A percentile compares a stretch with the other conserved stretches of the same genome.
Evolutionary conservation across 352 stramenopile species (phyloP).

Genomic region (Phytopythium ostracodes): DNA sequence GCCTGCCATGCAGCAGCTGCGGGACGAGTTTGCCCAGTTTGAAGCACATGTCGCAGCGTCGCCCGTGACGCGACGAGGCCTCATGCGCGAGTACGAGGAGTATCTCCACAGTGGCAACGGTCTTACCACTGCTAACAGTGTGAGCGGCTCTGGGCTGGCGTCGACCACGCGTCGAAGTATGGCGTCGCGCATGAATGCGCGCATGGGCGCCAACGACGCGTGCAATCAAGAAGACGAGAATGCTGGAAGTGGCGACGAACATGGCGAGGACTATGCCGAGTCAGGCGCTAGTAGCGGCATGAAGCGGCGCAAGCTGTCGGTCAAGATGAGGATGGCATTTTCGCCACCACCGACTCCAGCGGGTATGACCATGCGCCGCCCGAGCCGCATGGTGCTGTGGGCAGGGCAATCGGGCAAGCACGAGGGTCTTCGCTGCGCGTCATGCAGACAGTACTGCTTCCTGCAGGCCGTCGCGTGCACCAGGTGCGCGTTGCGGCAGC

Average conservation of each 20-base stretch:
- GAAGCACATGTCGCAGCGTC: conserved; percentile 28
- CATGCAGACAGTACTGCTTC: conserved; percentile 86
- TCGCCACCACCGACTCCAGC: conserved; percentile 10
- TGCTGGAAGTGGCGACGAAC: conserved; percentile 5
- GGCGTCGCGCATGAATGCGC: conserved; percentile 18
- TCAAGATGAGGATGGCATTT: conserved; percentile 28
- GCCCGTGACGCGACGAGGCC: conserved; percentile 34
- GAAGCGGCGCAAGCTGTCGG: conserved; percentile 12
- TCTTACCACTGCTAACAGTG: not conserved
- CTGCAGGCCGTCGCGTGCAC: conserved; percentile 79
- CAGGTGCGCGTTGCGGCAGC: conserved; percentile 41
- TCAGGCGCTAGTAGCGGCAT: conserved; percentile 7
- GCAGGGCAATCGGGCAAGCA: conserved; percentile 73
- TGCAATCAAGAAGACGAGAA: conserved; percentile 1
- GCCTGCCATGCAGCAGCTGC: conserved; percentile 55
- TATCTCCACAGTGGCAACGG: conserved; percentile 11
- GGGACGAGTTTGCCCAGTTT: conserved; percentile 54
- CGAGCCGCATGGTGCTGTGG: conserved; percentile 78
- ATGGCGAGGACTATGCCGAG: conserved; percentile 11
- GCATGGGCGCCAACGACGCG: conserved; percentile 5
- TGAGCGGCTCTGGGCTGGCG: conserved; percentile 11
- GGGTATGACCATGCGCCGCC: conserved; percentile 14
- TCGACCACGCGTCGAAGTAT: conserved; percentile 30
- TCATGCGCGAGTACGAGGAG: conserved; percentile 51
- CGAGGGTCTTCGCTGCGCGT: conserved; percentile 64